These are phyloP conservation scores for Candida palmyrensis DNA, from an alignment of 805 yeast genomes.

Conservation along the genomic window DNA sequence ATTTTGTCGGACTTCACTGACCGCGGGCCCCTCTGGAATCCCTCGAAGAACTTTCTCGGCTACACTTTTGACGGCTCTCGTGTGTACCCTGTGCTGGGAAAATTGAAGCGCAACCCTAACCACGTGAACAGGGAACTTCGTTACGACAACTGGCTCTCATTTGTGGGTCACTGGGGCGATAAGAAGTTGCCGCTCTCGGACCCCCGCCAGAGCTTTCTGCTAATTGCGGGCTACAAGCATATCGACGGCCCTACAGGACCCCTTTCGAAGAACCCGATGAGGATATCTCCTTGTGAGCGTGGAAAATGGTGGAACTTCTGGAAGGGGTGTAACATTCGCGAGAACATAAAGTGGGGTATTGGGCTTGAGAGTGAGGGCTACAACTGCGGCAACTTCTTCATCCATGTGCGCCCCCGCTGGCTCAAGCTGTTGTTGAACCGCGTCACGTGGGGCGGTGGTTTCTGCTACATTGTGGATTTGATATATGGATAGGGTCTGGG, in stretches of 20 bases:
- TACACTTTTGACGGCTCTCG: constrained; percentile 68
- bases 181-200: constrained; percentile 59
- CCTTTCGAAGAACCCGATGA: constrained; percentile 62
- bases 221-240: constrained; percentile 79
- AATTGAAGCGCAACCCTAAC: constrained; percentile 39
- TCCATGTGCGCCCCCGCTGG: constrained; percentile 48
- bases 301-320: constrained; percentile 91
- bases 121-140: constrained; percentile 46
- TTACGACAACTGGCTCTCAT: constrained; percentile 76
- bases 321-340: constrained; percentile 75
- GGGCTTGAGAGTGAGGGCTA: constrained; percentile 88
- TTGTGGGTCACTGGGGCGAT: constrained; percentile 90
- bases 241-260: constrained; percentile 96
- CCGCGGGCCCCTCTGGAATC: constrained; percentile 95
- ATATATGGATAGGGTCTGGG: constrained; percentile 34
- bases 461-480: constrained; percentile 50
- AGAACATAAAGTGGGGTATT: constrained; percentile 71
- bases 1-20: constrained; percentile 92
- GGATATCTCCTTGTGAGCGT: constrained; percentile 74
- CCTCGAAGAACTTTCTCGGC: constrained; percentile 72
- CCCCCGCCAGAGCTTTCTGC: constrained; percentile 78
- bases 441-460: constrained; percentile 58
- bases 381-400: constrained; percentile 66
- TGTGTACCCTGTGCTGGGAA: constrained; percentile 37
- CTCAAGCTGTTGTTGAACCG: constrained; percentile 43